Base-by-base conservation (phyloP, 176 grass and related monocot species). In the Lolium multiflorum region DNA sequence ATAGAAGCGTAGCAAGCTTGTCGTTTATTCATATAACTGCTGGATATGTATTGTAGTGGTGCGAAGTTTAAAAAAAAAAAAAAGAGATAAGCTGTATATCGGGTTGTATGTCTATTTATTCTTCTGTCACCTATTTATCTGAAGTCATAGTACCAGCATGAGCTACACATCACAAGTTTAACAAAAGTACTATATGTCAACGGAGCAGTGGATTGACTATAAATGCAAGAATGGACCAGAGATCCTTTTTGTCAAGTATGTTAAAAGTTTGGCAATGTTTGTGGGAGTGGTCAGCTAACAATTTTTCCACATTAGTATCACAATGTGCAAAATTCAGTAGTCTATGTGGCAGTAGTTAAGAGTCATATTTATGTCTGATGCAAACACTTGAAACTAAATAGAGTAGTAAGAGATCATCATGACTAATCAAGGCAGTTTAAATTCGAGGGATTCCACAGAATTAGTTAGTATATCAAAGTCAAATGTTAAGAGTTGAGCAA, bases 21-120 rank as follows among this genome's bases (percentile, higher is more conserved):
- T 46, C 39, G 70, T 90, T 82, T 44, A 64, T 76, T 71, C 9
- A 85, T 77, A 20, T 81, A 81, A 54, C 25, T 59, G 71, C 61
- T 58, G 6, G 59, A 39, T 64, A n/a, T 79, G 75, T 83, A 79
- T 51, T 86, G 70, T 78, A 72, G 25, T 83, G n/a, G 16, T 69
- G 50, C 11, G 77, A 89, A 37, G 1, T 18, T 37, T 2, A n/a
- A n/a, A n/a, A n/a, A 20, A 69, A 26, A 18, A 81, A 81, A 81
- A 82, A 44, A 71, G 25, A 78, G 79, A 63, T 66, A 61, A 35
- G 11, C 24, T 63, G 54, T 78, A 76, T 80, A 78, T 72, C 71
- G 82, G 49, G 26, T 69, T 50, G 28, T 10, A 43, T 86, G 41
- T 76, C 39, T 71, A 39, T 25, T 70, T 76, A 62, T 77, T 86